phyloP scores from a whole-genome alignment of 75 land plant genomes.

The Picea glauca region DNA sequence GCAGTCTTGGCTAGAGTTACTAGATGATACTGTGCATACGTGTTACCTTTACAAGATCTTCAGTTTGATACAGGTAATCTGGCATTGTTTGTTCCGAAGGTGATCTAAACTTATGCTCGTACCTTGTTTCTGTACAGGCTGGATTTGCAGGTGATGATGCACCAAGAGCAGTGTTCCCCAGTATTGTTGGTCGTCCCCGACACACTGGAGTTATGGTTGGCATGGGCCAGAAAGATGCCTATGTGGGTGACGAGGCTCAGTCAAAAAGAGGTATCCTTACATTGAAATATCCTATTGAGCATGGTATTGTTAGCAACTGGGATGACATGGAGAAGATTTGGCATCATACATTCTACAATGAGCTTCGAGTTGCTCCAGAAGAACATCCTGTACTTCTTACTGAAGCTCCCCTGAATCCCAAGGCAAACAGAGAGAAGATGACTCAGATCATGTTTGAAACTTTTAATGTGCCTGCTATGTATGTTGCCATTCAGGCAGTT shows the following conservation, averaged over 20 bases:
- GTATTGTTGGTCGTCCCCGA: conserved; percentile 42
- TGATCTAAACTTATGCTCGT: too few relatives aligned
- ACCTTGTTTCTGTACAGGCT: conserved; percentile 20
- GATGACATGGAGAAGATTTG: conserved; percentile 65
- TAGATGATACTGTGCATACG: too few relatives aligned
- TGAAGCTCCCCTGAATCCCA: conserved; percentile 50
- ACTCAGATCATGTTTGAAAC: conserved; percentile 40
- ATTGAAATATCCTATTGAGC: conserved; percentile 53
- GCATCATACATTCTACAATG: conserved; percentile 62
- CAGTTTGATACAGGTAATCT: too few relatives aligned
- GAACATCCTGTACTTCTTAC: conserved; percentile 61
- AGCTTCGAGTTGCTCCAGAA: conserved; percentile 56
- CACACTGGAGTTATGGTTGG: conserved; percentile 66
- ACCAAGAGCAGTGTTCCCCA: conserved; percentile 56
- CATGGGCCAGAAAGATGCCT: conserved; percentile 49
- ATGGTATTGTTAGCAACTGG: conserved; percentile 49
- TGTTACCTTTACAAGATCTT: too few relatives aligned
- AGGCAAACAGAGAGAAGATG: conserved; percentile 39
- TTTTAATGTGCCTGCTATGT: conserved; percentile 37
- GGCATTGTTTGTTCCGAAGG: too few relatives aligned
- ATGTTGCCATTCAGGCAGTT: conserved; percentile 44
- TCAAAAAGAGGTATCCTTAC: conserved; percentile 55
- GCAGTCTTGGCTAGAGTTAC: too few relatives aligned
- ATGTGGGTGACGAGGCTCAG: conserved; percentile 50
- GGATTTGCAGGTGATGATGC: conserved; percentile 68